A percentile compares a stretch with the other conserved stretches of the same genome.
phyloP scores from a whole-genome alignment of 2,329 filamentous ascomycete genomes.

The Colletotrichum higginsianum region DNA sequence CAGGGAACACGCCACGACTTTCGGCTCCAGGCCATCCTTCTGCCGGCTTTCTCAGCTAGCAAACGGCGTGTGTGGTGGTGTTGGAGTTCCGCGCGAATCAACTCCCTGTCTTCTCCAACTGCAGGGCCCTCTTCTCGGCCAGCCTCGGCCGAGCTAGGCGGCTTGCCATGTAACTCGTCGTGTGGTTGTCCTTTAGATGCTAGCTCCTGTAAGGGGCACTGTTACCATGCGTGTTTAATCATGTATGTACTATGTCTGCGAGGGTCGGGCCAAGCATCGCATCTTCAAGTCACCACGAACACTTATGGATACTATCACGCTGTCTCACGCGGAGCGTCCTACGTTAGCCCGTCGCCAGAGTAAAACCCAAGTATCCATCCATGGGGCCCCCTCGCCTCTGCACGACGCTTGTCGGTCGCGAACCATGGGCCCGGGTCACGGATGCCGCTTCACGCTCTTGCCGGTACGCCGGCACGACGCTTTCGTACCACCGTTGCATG shows the following conservation, averaged over 20 bases:
- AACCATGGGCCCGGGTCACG: conserved; percentile 26
- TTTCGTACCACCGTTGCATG: background rate
- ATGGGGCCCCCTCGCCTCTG: background rate
- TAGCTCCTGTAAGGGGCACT: background rate
- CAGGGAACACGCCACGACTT: conserved; percentile 26
- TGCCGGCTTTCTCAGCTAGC: conserved; percentile 18
- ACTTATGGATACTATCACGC: too few species aligned
- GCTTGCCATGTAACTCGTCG: too few species aligned
- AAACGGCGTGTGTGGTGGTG: background rate
- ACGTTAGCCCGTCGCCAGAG: background rate
- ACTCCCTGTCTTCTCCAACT: conserved; percentile 38
- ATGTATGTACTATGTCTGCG: background rate
- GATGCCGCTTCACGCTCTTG: background rate
- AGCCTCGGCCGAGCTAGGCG: conserved; percentile 33
- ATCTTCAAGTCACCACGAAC: background rate
- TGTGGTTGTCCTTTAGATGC: too few species aligned
- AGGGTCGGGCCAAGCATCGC: background rate
- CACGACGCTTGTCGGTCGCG: background rate
- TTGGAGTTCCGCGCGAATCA: conserved; percentile 43
- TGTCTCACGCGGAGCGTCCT: background rate
- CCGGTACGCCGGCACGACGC: conserved; percentile 18
- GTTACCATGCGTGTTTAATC: background rate
- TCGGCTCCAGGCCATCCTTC: conserved; percentile 29
- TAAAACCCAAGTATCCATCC: conserved; percentile 3
- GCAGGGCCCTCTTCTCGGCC: conserved; percentile 27